phyloP scores from a whole-genome alignment of 1,284 basidiomycete genomes.

The Rhodotorula sp. region DNA sequence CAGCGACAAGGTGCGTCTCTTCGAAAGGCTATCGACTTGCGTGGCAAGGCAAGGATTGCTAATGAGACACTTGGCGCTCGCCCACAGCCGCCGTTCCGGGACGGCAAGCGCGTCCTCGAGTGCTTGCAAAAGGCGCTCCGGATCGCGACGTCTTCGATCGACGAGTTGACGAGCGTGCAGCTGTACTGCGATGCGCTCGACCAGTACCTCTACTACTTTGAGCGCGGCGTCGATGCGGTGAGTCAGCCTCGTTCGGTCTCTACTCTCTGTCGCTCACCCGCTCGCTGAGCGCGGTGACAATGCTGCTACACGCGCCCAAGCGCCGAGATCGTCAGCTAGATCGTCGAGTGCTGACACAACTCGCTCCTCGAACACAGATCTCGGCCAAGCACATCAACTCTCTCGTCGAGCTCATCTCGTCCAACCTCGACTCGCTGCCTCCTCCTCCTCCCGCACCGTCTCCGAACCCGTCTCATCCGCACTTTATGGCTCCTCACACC shows the following conservation, averaged over 20 bases:
- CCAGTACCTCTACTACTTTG: conserved; percentile 89
- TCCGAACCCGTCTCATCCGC: conserved; percentile 4
- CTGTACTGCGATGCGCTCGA: conserved; percentile 92
- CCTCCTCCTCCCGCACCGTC: conserved; percentile 51
- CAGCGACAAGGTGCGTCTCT: conserved; percentile 49
- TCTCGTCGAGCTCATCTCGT: conserved; percentile 86
- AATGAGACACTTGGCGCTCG: conserved; percentile 47
- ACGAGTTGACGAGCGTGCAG: conserved; percentile 90
- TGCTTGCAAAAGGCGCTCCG: conserved; percentile 90
- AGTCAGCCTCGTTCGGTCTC: conserved; percentile 15
- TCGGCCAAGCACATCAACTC: conserved; percentile 92
- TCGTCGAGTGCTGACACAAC: no score
- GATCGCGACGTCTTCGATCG: conserved; percentile 88
- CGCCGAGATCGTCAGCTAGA: no score
- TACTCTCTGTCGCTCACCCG: no score
- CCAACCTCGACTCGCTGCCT: conserved; percentile 73
- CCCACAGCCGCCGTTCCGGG: conserved; percentile 75
- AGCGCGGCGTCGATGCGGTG: conserved; percentile 83
- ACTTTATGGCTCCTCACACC: neutral
- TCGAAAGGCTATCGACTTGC: neutral
- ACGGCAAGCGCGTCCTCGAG: conserved; percentile 91
- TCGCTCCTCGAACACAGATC: conserved; percentile 56
- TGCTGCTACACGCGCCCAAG: no score
- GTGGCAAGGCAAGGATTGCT: neutral
- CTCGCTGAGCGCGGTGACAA: neutral